Evolutionary conservation across 371 early-diverging fungal genomes (phyloP).

Genomic region (Saksenaea vasiformis): DNA sequence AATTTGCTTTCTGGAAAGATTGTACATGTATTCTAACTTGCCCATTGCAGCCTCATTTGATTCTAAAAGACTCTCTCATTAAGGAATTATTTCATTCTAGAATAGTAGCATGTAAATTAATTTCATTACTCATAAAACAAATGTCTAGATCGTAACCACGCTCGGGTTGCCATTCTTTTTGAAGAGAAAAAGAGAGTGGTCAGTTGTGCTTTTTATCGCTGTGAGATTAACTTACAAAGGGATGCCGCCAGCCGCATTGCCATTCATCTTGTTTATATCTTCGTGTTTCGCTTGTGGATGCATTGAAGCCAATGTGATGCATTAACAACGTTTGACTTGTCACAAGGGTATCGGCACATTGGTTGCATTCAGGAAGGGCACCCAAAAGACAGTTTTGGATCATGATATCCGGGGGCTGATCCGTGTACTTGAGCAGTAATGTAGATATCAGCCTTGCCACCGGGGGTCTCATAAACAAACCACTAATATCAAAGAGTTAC

Average conservation of each 20-base stretch:
- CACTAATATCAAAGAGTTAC: conserved; percentile 24
- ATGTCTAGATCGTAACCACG: background rate
- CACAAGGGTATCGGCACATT: conserved; percentile 31
- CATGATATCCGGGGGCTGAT: conserved; percentile 44
- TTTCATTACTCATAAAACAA: background rate
- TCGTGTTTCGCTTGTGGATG: conserved; percentile 46
- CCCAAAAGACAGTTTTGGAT: conserved; percentile 53
- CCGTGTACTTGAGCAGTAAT: conserved; percentile 24
- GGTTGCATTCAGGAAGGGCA: conserved; percentile 33
- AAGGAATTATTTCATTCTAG: background rate
- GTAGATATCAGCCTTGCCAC: conserved; percentile 34
- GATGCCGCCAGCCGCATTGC: conserved; percentile 58
- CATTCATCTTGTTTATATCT: conserved; percentile 43
- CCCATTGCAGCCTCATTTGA: background rate
- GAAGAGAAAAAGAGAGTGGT: background rate
- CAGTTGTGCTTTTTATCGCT: too few relatives aligned
- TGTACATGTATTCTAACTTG: background rate
- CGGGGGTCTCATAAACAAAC: conserved; percentile 39
- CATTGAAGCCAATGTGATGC: conserved; percentile 52
- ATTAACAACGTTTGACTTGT: conserved; percentile 45
- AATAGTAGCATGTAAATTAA: background rate
- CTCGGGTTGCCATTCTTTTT: conserved; percentile 13
- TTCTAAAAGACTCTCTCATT: too few relatives aligned
- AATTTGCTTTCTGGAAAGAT: too few relatives aligned
- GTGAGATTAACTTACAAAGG: conserved; percentile 35